Evolutionary conservation across 306 rosid species (phyloP).

Genomic region (Castanea sativa): DNA sequence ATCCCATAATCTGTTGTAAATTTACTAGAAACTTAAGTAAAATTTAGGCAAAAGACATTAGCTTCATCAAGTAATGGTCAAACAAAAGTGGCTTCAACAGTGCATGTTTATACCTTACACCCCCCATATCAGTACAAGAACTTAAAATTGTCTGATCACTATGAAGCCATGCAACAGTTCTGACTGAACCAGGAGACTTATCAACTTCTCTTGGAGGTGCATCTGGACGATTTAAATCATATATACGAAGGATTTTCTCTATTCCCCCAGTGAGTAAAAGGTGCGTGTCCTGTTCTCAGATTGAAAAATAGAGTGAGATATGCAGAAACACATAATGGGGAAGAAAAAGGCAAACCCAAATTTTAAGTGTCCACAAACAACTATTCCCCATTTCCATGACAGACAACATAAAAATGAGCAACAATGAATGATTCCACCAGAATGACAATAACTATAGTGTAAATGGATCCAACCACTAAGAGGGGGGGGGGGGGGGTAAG

Average conservation of each 20-base stretch:
- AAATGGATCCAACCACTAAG: background rate
- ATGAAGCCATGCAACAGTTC: constrained; percentile 97
- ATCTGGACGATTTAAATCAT: constrained; percentile 92
- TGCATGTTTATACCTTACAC: constrained; percentile 66
- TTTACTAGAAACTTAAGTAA: constrained; percentile 21
- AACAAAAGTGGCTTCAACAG: background rate
- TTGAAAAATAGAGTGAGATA: constrained; percentile 14
- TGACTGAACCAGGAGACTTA: constrained; percentile 90
- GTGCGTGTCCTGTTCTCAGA: constrained; percentile 68
- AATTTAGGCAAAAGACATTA: background rate
- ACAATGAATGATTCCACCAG: background rate
- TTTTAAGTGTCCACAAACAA: background rate
- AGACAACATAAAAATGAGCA: background rate
- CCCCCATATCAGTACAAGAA: constrained; percentile 94
- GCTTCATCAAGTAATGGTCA: background rate
- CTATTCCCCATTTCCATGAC: constrained; percentile 4
- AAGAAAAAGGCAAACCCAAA: background rate
- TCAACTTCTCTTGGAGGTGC: constrained; percentile 94
- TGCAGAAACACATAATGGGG: background rate
- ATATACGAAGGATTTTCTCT: constrained; percentile 88
- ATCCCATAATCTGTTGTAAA: constrained; percentile 81
- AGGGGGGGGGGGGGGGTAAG: too few species aligned
- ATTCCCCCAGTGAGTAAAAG: constrained; percentile 91
- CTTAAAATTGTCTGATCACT: constrained; percentile 95
- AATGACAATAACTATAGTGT: background rate